These are phyloP conservation scores for Venturiaceae sp. DNA, from an alignment of 2,329 filamentous ascomycete species.

Conservation along the genomic window DNA sequence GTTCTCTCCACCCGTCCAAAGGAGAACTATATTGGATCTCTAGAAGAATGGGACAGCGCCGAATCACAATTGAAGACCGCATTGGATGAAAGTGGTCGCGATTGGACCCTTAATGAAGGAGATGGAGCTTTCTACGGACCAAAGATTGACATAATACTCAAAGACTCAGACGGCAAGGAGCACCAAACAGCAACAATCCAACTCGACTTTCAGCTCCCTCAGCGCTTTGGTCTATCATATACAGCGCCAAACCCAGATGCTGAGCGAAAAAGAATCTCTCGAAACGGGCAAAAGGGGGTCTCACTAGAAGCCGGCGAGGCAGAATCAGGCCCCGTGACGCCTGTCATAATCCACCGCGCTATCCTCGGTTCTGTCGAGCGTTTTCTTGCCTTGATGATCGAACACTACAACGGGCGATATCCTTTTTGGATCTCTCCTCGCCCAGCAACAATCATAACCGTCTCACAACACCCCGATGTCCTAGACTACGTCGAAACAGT, in stretches of 20 bases:
- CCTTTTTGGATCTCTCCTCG: conserved; percentile 83
- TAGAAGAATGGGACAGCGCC: conserved; percentile 59
- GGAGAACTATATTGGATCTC: conserved; percentile 66
- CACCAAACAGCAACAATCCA: conserved; percentile 86
- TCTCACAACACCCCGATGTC: conserved; percentile 41
- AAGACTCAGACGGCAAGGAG: conserved; percentile 72
- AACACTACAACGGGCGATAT: conserved; percentile 71
- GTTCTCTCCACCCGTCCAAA: conserved; percentile 69
- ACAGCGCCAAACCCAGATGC: conserved; percentile 56
- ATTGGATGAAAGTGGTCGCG: conserved; percentile 51
- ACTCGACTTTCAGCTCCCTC: conserved; percentile 81
- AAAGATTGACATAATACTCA: conserved; percentile 80
- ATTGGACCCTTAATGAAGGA: conserved; percentile 67
- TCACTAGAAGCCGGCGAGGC: conserved; percentile 26
- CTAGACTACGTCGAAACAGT: conserved; percentile 14
- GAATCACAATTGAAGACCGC: conserved; percentile 57
- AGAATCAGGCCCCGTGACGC: conserved; percentile 49
- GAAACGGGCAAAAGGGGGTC: conserved; percentile 37
- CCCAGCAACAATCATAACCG: conserved; percentile 64
- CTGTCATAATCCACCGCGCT: conserved; percentile 77
- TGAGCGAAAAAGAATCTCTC: conserved; percentile 45
- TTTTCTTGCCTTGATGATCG: conserved; percentile 75
- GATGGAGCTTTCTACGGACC: conserved; percentile 88
- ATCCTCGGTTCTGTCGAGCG: conserved; percentile 78
- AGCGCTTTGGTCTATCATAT: conserved; percentile 71